Evolutionary conservation across 164 flowering plant genomes (phyloP), one percentile per base, ranked within the genome.

Genomic region (Magnolia changhungtana): DNA sequence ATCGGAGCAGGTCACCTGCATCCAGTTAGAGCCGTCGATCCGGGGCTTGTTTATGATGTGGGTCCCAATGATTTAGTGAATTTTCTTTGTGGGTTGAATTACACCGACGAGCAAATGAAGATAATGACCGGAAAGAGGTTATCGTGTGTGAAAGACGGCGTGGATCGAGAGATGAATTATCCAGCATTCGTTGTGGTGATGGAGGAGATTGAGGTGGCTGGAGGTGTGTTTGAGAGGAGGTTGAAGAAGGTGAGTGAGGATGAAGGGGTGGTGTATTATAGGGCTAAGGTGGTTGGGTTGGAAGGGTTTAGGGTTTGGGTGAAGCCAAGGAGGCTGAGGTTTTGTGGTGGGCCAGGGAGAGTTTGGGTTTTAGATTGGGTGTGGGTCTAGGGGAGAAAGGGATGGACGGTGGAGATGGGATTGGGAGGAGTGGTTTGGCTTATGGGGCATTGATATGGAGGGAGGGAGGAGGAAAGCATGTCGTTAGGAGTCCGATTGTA

Each of bases 21-120:
- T 55, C 83, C 83, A 1, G 78, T 31, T 11, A 73, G 50, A 66
- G 83, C 85, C 7, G 29, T 80, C 31, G 75, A 81, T 72, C 85
- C 85, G 6, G 85, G 85, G 7, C 81, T 81, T 14, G 71, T 83
- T 29, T 83, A 80, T 16, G 85, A 83, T 52, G 50, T 76, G 19
- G 69, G 69, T 24, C 13, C 66, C n/a, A 50, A 67, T 7, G 80
- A 83, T 67, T 67, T 73, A 27, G 65, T 78, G 18, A 64, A 78
- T 55, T 78, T 80, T 68, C 77, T 83, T 50, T 83, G 85, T 70
- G 73, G 72, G 71, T 55, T 37, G 82, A 78, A 78, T 69, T 78
- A 73, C 31, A 76, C 72, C 1, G 20, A 19, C 14, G 58, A 68
- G 45, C 72, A 76, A 58, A 69, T 76, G 18, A 27, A 37, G n/a